Percentiles rank a stretch among this genome's conserved stretches.
Evolutionary conservation across 2,329 filamentous ascomycete species (phyloP).

Genomic region (Fusarium sp.): DNA sequence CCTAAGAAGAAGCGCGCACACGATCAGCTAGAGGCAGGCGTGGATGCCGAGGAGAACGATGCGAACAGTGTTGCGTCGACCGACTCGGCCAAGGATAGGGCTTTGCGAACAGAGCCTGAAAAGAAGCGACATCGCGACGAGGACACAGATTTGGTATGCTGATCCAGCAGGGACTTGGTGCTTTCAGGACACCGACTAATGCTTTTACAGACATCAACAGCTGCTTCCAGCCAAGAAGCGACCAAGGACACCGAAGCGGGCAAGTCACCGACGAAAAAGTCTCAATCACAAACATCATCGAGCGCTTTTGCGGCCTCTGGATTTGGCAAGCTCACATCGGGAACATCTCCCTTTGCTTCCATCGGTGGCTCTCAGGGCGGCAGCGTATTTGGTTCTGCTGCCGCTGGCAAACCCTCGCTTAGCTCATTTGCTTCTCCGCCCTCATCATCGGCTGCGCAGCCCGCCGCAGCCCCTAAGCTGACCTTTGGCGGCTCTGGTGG

Average conservation of each 20-base stretch:
- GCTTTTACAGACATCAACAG: slow-evolving; percentile 32
- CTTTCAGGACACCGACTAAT: slow-evolving; percentile 18
- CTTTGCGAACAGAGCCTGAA: slow-evolving; percentile 64
- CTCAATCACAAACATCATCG: slow-evolving; percentile 58
- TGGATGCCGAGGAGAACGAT: slow-evolving; percentile 57
- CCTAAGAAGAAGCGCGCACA: slow-evolving; percentile 75
- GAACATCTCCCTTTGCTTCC: slow-evolving; percentile 72
- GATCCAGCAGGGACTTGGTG: background rate
- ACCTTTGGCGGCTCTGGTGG: slow-evolving; percentile 58
- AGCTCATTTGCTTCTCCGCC: slow-evolving; percentile 51
- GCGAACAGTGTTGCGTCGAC: slow-evolving; percentile 55
- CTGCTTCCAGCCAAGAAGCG: slow-evolving; percentile 31
- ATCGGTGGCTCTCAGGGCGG: slow-evolving; percentile 61
- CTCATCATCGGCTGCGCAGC: slow-evolving; percentile 37
- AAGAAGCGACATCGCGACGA: slow-evolving; percentile 72
- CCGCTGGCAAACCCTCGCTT: slow-evolving; percentile 50
- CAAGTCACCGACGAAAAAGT: slow-evolving; percentile 43
- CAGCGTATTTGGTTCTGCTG: slow-evolving; percentile 60
- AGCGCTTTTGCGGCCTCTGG: slow-evolving; percentile 75
- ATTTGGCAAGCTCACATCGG: slow-evolving; percentile 73
- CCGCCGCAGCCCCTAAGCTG: slow-evolving; percentile 57
- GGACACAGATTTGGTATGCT: slow-evolving; percentile 52
- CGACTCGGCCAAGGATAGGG: slow-evolving; percentile 61
- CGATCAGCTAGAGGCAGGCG: slow-evolving; percentile 66
- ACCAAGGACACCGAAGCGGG: slow-evolving; percentile 38